Evolutionary conservation across 2,329 filamentous ascomycete species (phyloP), one percentile per base, ranked within the genome.

Genomic region (Fusarium dimerum): DNA sequence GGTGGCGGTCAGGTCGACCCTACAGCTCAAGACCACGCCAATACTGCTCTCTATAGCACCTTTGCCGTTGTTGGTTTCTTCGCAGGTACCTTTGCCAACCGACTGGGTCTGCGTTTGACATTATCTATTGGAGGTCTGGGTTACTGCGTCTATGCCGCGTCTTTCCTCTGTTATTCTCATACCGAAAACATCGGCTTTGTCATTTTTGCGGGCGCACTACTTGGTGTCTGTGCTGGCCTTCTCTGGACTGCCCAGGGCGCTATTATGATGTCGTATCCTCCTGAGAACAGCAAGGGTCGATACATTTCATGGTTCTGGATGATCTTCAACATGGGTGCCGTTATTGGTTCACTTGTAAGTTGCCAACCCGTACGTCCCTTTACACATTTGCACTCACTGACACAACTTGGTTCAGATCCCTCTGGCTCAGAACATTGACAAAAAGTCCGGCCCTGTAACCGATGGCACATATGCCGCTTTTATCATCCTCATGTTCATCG

Each of bases 291-390:
- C 59, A 96, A 96, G 78, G 92, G 92, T 42, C 86, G 87, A 54
- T 96, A 92, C 71, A 96, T 96, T 70, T 89, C 89, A 55, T 86
- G 85, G 76, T 96, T 96, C 75, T 96, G 92, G 92, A 86, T 92
- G 70, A 95, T 97, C 66, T 97, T 96, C 80, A 96, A 96, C 73
- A 73, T 92, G 53, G 92, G 92, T 63, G 92, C 86, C 64, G 92
- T 96, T 55, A 90, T 97, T 70, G 92, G 92, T 56, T 85, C 87
- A 66, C 73, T 87, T 64, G 74, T 79, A 67, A 63, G 74, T 68
- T 50, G n/a, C 36, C 10, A 10, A 29, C 38, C 4, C 2, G 46
- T n/a, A n/a, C n/a, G n/a, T n/a, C n/a, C n/a, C n/a, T n/a, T 15
- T 16, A 13, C 20, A 5, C 18, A 7, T 29, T 32, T 4, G 15